Evolutionary conservation across 805 yeast species (phyloP), one percentile per base, ranked within the genome.

Genomic region (Peterozyma toletana): DNA sequence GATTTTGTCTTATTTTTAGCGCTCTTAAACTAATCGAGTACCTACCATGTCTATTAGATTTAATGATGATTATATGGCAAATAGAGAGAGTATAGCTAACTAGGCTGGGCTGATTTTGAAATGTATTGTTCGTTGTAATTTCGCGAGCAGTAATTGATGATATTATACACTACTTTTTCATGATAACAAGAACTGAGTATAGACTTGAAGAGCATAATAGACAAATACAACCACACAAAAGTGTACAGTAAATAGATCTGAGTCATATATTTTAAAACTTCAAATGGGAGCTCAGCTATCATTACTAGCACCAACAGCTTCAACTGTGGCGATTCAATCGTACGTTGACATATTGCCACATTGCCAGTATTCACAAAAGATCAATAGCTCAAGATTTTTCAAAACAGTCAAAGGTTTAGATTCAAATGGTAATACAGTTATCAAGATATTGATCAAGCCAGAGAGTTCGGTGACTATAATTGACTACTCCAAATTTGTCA

Each of bases 251-350:
- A 21, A 5, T 21, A 21, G 6, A 4, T 33, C 9, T 4, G 4
- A n/a, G 9, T n/a, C 41, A 30, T 18, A 18, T 38, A 30, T 30
- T 39, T 4, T 13, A 7, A n/a, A 15, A 7, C 10, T 9, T n/a
- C 31, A 3, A n/a, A 89, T 90, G 97, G 97, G 96, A 13, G 87
- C 86, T 11, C 86, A 85, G 57, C 66, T 91, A 48, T 90, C 97
- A 1, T 68, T 86, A 31, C 65, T 88, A 58, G 86, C 96, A 9
- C 96, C 96, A 11, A 80, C 95, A 2, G 88, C 96, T 1, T 89
- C 95, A 3, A 86, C 96, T 1, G 86, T 91, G 54, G 96, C 95
- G 6, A 73, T 89, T 2, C 88, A 91, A 17, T 90, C 97, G 1
- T 91, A 90, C 53, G 77, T 91, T 29, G 89, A 89, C 54, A 87